Conservation (phyloP, 2,329 filamentous ascomycete genomes). For the Lachnellula subtilissima region DNA sequence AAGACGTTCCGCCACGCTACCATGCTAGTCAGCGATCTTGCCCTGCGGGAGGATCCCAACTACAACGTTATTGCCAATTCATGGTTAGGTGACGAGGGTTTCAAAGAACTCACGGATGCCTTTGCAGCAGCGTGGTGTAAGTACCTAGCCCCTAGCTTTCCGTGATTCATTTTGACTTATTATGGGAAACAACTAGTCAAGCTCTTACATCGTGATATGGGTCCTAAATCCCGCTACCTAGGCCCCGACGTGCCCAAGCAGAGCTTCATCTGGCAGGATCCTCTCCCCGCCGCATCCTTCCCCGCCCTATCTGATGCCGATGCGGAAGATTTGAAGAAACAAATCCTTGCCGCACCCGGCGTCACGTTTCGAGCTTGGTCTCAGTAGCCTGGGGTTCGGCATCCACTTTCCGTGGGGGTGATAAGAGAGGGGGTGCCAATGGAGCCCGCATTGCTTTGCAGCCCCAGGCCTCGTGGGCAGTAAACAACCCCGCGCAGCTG, state of each 20-base stretch:
- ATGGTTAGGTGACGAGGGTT: constrained; percentile 56
- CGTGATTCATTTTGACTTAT: constrained; percentile 38
- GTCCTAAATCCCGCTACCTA: constrained; percentile 49
- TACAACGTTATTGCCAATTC: constrained; percentile 73
- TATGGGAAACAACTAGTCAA: constrained; percentile 34
- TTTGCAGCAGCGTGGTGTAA: constrained; percentile 67
- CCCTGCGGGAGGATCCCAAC: constrained; percentile 64
- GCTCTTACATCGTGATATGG: constrained; percentile 57
- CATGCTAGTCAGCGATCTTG: constrained; percentile 73
- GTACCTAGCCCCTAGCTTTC: constrained; percentile 49
- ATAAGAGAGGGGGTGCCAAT: constrained; percentile 81
- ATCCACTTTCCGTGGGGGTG: constrained; percentile 67
- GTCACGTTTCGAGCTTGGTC: constrained; percentile 57
- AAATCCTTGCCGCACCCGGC: constrained; percentile 56
- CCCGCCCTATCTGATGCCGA: constrained; percentile 36
- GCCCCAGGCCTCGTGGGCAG: constrained; percentile 66
- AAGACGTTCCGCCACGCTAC: constrained; percentile 68
- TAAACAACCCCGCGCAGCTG: constrained; percentile 58
- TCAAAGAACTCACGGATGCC: constrained; percentile 61
- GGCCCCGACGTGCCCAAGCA: constrained; percentile 54
- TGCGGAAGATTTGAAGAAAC: constrained; percentile 60
- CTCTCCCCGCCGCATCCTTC: constrained; percentile 43
- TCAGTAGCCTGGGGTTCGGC: constrained; percentile 64
- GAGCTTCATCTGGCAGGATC: constrained; percentile 52
- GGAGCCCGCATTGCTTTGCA: constrained; percentile 60